Base-by-base conservation (phyloP, 768 basidiomycete genomes). In the Suillus variegatus region DNA sequence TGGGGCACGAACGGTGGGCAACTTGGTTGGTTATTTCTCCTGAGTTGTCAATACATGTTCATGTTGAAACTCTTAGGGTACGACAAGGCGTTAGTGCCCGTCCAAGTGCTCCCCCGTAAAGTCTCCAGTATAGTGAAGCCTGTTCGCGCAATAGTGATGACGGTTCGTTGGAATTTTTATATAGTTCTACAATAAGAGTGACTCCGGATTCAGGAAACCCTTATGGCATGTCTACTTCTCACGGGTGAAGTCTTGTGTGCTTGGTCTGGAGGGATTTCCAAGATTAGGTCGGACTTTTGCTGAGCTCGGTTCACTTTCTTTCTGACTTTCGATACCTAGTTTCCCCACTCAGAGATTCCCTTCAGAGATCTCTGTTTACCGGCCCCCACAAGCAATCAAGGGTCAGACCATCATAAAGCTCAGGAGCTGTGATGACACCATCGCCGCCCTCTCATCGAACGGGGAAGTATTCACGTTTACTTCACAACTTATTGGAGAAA, bases 1-100 rank as follows among this genome's bases (percentile, higher is more conserved):
- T 99, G 95, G 95, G 97, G 97, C 0, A 93, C 90, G 32, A 97
- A 98, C 75, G 85, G 83, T 49, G 97, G 97, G 0, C 97, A 99
- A 74, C 82, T 99, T 4, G 96, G 95, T 88, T 66, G 62, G 83
- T n/a, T 52, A 52, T 60, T 3, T 47, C 16, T 35, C 16, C 10
- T 47, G 20, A 6, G 28, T 20, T 13, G 22, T 18, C n/a, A 43
- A 13, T 14, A 38, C 35, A 7, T 51, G 43, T 22, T 40, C 57
- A 60, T 55, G 22, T 28, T 41, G 44, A 10, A 13, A 64, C 35
- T 62, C 9, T 8, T 58, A 92, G 92, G 93, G 1, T 95, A 95
- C 68, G 91, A 94, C 67, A 91, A 86, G 73, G 76, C 79, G 18
- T 80, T 89, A 1, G 91, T 90, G 64, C 89, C 92, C 0, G 80